Conservation (phyloP, 352 stramenopile genomes). For the Phytophthora nicotianae region DNA sequence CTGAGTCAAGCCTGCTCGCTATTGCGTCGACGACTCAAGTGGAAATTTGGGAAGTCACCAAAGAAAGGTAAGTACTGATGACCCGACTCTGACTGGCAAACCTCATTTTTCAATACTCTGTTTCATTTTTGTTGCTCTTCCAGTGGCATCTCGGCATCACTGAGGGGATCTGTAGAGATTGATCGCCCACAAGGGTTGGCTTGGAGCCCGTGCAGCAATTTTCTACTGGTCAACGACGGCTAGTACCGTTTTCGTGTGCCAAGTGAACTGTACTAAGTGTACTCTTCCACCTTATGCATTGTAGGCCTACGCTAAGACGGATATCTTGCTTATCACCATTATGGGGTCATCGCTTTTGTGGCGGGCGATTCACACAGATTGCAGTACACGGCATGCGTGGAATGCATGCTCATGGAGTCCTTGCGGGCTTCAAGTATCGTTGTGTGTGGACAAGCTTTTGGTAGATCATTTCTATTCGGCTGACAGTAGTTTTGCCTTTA, state of each 20-base stretch:
- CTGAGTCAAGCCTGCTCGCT: conserved; percentile 33
- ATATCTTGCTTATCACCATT: conserved; percentile 35
- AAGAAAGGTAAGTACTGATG: conserved; percentile 23
- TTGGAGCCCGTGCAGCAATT: conserved; percentile 42
- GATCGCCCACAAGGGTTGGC: conserved; percentile 31
- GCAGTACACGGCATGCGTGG: conserved; percentile 17
- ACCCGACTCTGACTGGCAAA: neutral
- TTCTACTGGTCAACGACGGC: conserved; percentile 35
- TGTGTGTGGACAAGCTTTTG: conserved; percentile 30
- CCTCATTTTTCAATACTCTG: neutral
- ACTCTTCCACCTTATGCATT: neutral
- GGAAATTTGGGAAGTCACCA: conserved; percentile 45
- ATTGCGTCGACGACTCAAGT: conserved; percentile 28
- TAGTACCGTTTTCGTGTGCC: neutral
- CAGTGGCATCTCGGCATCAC: conserved; percentile 18
- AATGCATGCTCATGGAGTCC: conserved; percentile 50
- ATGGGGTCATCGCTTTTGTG: conserved; percentile 12
- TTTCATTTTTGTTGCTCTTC: conserved; percentile 1
- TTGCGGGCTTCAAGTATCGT: conserved; percentile 44
- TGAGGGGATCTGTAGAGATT: conserved; percentile 19
- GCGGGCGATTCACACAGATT: conserved; percentile 23
- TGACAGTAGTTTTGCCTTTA: conserved; percentile 8
- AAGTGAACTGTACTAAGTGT: conserved; percentile 2
- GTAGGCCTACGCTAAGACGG: conserved; percentile 41
- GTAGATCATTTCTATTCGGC: neutral